These are phyloP conservation scores for Mycena belliarum DNA, from an alignment of 768 basidiomycete species.

Conservation along the genomic window DNA sequence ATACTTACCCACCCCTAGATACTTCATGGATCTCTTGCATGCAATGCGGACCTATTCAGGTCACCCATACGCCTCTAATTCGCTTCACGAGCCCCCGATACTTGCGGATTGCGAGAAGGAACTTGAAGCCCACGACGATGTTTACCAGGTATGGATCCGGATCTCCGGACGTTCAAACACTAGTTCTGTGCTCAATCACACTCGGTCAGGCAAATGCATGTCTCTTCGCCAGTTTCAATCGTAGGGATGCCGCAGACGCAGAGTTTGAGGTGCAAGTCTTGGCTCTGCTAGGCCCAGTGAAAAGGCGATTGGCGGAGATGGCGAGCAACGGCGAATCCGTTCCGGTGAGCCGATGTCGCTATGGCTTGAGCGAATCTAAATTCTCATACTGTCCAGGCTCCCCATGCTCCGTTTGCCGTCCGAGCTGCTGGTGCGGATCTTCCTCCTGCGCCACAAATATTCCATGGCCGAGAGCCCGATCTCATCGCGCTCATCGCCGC, in stretches of 20 bases:
- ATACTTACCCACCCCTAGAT: not conserved
- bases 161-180: too few relatives aligned
- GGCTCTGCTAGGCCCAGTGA: slow-evolving; percentile 5
- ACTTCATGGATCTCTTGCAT: not conserved
- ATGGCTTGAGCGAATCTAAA: not conserved
- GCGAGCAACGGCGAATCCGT: not conserved
- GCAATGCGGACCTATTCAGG: not conserved
- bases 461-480: slow-evolving; percentile 14
- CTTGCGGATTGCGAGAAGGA: slow-evolving; percentile 11
- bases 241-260: slow-evolving; percentile 8
- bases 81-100: not conserved
- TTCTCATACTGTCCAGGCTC: not conserved
- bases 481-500: not conserved
- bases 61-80: not conserved
- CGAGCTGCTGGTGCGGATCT: slow-evolving; percentile 5
- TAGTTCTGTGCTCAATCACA: not conserved
- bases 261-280: slow-evolving; percentile 7
- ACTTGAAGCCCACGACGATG: not conserved
- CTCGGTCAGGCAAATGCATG: not conserved
- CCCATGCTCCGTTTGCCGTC: not conserved
- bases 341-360: not conserved
- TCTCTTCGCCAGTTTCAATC: slow-evolving; percentile 1
- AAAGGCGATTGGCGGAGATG: slow-evolving; percentile 1
- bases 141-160: slow-evolving; percentile 7
- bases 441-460: slow-evolving; percentile 14